phyloP scores from a whole-genome alignment of 192 early-diverging fungal species.

The Rhizophagus clarus region DNA sequence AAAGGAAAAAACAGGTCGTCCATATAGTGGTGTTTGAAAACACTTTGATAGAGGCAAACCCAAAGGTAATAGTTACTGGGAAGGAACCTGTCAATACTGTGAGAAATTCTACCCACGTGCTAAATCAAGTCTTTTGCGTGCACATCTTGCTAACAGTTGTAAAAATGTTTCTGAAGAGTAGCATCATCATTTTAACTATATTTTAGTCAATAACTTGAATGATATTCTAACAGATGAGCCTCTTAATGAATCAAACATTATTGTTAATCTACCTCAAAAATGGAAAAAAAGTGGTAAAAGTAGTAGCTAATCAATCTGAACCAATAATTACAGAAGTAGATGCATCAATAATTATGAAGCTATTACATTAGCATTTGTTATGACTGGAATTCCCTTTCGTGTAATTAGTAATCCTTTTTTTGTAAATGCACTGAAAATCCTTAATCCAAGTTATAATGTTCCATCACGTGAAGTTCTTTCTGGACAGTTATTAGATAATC shows the following conservation, averaged over 20 bases:
- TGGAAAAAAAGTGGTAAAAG: not conserved
- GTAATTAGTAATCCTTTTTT: not conserved
- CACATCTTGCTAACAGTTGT: not conserved
- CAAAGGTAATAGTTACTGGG: not conserved
- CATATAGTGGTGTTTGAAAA: not conserved
- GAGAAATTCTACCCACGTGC: not conserved
- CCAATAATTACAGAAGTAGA: no score
- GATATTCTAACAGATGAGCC: not conserved
- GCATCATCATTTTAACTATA: not conserved
- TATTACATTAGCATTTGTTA: constrained; percentile 3
- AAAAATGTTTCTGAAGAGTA: not conserved
- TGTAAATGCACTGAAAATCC: not conserved
- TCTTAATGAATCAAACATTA: not conserved
- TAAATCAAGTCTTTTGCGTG: not conserved
- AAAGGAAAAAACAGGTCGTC: not conserved
- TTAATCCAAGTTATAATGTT: not conserved
- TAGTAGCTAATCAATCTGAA: not conserved
- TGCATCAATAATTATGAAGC: not conserved
- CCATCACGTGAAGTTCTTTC: not conserved
- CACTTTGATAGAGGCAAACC: not conserved
- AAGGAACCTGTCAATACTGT: not conserved
- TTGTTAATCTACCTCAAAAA: not conserved
- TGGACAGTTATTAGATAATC: not conserved
- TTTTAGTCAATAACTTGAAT: not conserved
- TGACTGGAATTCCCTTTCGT: not conserved